Conservation (phyloP, 192 early-diverging fungal genomes). For the Glomus cerebriforme region DNA sequence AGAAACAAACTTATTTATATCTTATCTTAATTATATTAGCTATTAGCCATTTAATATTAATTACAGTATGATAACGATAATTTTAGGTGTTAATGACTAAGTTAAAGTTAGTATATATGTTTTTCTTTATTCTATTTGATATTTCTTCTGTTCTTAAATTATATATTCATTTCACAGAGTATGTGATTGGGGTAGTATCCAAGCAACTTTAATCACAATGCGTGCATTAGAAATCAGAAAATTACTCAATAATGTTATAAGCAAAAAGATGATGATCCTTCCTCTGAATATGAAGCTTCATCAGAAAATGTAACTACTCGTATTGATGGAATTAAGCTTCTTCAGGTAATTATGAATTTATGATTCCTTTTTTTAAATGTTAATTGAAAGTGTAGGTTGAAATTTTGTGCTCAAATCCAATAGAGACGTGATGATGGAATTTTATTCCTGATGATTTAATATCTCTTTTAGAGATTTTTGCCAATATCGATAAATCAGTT, state of each 20-base stretch:
- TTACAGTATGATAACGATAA: no score
- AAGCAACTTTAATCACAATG: constrained; percentile 19
- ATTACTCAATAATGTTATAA: constrained; percentile 20
- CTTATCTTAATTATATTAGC: no score
- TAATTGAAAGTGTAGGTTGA: neutral
- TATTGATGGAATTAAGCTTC: neutral
- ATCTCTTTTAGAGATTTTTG: constrained; percentile 10
- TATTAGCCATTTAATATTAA: neutral
- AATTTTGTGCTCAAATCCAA: neutral
- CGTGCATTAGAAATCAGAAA: constrained; percentile 13
- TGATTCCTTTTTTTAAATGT: neutral
- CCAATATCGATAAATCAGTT: neutral
- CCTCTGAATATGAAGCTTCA: neutral
- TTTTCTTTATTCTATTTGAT: neutral
- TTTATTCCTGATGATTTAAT: constrained; percentile 24
- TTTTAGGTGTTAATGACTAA: constrained; percentile 13
- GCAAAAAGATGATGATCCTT: constrained; percentile 23
- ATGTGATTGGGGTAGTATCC: constrained; percentile 28
- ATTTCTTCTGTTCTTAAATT: neutral
- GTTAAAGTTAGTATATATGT: constrained; percentile 11
- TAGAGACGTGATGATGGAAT: constrained; percentile 11
- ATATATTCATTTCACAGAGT: constrained; percentile 12
- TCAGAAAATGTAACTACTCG: neutral
- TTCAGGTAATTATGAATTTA: neutral
- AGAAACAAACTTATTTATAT: neutral